Base-by-base conservation (phyloP, 1,284 basidiomycete species). In the Earliella scabrosa region DNA sequence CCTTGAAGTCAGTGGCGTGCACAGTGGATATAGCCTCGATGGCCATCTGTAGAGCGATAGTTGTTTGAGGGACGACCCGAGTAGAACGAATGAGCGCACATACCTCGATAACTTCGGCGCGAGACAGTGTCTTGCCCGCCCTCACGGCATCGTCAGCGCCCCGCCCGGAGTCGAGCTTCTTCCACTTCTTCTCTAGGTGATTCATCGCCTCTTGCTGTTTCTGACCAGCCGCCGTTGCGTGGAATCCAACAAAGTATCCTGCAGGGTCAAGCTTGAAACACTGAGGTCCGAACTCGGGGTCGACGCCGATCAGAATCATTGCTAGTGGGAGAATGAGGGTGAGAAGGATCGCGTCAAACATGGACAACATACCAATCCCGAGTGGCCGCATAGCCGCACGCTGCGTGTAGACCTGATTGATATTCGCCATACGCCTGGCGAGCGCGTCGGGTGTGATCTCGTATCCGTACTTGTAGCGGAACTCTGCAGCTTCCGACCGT, bases 161-260 rank as follows among this genome's bases (percentile, higher is more conserved):
- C 53, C 76, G 77, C 50, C 91, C 86, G 39, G 82, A 83, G 68
- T 94, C 88, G 36, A 95, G 79, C 69, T 95, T 95, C 79, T 99
- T 99, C 93, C 95, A 99, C 74, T 95, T 94, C 81, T 99, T 99
- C 79, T 99, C 97, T 53, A 99, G 81, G 69, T 93, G 92, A 75
- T 98, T 99, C 87, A 96, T 98, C 4, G 95, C 95, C 71, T 99
- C 97, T 66, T 97, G 96, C 70, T 99, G 97, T 71, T 99, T 99
- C 74, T 97, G 93, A 1, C 97, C 97, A 1, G 95, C 89, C 0
- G 96, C 88, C 2, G 97, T 97, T 20, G 97, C 97, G 66, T 98
- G 95, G 81, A 97, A 99, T 1, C 97, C 97, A 41, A 98, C 93
- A 72, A 95, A 99, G 79, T 97, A 98, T 3, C 97, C 97, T 1